phyloP scores from a whole-genome alignment of 176 grass and related monocot species.

The Dendrocalamus sinicus region DNA sequence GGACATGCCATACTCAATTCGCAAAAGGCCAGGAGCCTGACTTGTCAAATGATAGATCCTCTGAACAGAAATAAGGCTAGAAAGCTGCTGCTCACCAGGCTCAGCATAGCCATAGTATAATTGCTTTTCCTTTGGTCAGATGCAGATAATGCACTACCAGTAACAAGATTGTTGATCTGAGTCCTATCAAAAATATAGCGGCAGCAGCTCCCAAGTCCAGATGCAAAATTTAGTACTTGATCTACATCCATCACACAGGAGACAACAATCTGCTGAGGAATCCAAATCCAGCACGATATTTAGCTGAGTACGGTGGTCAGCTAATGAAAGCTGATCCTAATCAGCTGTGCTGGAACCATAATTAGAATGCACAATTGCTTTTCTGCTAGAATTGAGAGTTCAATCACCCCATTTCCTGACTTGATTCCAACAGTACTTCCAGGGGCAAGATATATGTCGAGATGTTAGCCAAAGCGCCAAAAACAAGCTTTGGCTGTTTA shows the following conservation, averaged over 20 bases:
- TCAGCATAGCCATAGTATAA: background rate
- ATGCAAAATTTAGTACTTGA: constrained; percentile 23
- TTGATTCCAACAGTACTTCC: background rate
- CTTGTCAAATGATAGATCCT: constrained; percentile 8
- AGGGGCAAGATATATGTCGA: background rate
- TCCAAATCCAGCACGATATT: constrained; percentile 13
- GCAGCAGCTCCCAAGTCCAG: background rate
- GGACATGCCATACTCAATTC: background rate
- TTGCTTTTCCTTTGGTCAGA: constrained; percentile 21
- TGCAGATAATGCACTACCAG: background rate
- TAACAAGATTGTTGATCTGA: background rate
- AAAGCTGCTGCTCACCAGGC: background rate
- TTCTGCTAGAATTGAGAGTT: constrained; percentile 19
- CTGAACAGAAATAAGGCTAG: constrained; percentile 3
- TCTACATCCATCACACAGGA: constrained; percentile 1
- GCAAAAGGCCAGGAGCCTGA: background rate
- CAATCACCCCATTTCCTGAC: constrained; percentile 5
- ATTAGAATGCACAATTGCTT: constrained; percentile 8
- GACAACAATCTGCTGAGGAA: background rate
- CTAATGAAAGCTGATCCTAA: constrained; percentile 10
- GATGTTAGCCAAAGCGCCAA: constrained; percentile 28
- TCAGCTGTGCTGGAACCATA: background rate
- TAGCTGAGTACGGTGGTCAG: background rate
- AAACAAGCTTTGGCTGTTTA: constrained; percentile 36
- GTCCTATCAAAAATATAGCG: background rate